Percentiles rank a stretch among this genome's conserved stretches.
Conservation (phyloP, 306 rosid species). For the Dalbergia cochinchinensis region DNA sequence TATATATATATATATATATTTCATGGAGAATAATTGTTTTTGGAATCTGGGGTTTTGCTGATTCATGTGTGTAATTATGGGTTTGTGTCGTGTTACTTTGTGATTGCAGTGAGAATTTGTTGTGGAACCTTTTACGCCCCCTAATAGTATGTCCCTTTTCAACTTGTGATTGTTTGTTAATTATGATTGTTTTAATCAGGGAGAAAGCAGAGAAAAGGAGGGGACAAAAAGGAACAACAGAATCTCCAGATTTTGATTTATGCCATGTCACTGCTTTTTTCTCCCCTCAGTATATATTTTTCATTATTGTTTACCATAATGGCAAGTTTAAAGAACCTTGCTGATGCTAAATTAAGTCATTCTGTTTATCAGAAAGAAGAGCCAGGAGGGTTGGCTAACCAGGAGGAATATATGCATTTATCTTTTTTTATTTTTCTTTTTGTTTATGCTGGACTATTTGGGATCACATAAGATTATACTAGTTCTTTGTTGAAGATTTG, state of each 20-base stretch:
- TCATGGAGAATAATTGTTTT: slow-evolving; percentile 41
- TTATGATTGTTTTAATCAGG: slow-evolving; percentile 6
- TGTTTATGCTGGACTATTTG: not conserved
- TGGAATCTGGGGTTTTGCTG: slow-evolving; percentile 53
- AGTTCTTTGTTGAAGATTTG: not conserved
- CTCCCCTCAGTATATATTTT: slow-evolving; percentile 4
- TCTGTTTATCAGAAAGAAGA: slow-evolving; percentile 7
- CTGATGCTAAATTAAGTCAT: slow-evolving; percentile 22
- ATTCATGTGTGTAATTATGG: slow-evolving; percentile 36
- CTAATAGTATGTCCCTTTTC: slow-evolving; percentile 39
- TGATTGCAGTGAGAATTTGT: slow-evolving; percentile 27
- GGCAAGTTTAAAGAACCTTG: not conserved
- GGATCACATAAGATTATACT: not conserved
- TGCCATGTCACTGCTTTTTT: not conserved
- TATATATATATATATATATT: not conserved
- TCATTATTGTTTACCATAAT: slow-evolving; percentile 5
- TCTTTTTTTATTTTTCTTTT: not conserved
- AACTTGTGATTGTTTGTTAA: slow-evolving; percentile 9
- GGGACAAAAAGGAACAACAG: slow-evolving; percentile 4
- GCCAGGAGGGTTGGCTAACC: not conserved
- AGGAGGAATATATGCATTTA: not conserved
- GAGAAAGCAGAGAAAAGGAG: slow-evolving; percentile 19
- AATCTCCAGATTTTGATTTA: slow-evolving; percentile 44
- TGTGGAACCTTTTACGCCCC: slow-evolving; percentile 20
- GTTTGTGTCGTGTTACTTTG: slow-evolving; percentile 35